A percentile compares a stretch with the other conserved stretches of the same genome.
Conservation (phyloP, 495 filamentous ascomycete genomes). For the Hamigera avellanea region DNA sequence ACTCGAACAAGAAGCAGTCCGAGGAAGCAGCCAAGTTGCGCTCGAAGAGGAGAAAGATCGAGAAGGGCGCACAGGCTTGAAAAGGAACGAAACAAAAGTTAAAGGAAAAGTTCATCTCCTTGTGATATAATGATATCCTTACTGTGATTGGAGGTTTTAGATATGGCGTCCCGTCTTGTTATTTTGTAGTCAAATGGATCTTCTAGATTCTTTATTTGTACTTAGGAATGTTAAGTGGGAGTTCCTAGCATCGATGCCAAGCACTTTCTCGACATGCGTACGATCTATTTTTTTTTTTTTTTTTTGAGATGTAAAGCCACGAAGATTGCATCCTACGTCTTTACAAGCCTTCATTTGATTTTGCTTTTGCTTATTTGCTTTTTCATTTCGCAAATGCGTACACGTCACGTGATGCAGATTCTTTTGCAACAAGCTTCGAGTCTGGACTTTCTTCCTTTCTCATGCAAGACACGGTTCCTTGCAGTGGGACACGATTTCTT, state of each 20-base stretch:
- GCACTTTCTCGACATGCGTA: too few species aligned
- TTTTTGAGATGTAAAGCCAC: too few species aligned
- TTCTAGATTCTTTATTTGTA: too few species aligned
- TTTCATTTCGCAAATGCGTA: background rate
- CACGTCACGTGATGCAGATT: conserved; percentile 1
- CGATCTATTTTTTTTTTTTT: too few species aligned
- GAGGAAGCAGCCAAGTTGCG: conserved; percentile 64
- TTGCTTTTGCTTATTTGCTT: too few species aligned
- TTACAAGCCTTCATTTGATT: too few species aligned
- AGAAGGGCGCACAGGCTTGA: conserved; percentile 40
- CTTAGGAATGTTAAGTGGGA: too few species aligned
- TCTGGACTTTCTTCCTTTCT: too few species aligned
- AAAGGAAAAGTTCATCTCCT: conserved; percentile 9
- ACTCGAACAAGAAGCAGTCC: conserved; percentile 74
- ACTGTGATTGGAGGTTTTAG: conserved; percentile 7
- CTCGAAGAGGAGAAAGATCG: conserved; percentile 78
- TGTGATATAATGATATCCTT: conserved; percentile 17
- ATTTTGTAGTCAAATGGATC: too few species aligned
- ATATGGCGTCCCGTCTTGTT: conserved; percentile 7
- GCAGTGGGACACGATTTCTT: too few species aligned
- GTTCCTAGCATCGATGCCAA: background rate
- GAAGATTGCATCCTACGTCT: too few species aligned
- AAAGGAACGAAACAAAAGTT: conserved; percentile 14
- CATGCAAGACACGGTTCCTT: too few species aligned
- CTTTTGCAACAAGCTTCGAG: background rate